A percentile compares a stretch with the other conserved stretches of the same genome.
phyloP scores from a whole-genome alignment of 208 protist species.

The Vickermania ingenoplastis region DNA sequence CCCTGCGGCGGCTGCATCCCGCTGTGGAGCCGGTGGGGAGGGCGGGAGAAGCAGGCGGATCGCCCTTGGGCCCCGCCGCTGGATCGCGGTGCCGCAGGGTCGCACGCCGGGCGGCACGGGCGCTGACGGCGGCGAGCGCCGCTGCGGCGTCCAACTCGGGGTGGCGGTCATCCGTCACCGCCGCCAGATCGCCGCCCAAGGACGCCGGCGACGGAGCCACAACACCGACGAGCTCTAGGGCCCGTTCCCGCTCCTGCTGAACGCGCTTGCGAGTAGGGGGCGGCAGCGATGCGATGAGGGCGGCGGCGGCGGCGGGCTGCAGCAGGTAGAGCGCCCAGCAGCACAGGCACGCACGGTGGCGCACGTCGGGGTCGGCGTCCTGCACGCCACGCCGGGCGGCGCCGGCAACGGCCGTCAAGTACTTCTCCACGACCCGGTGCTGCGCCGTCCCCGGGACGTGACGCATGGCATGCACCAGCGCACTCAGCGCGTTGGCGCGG shows the following conservation, averaged over 20 bases:
- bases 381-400: constrained; percentile 22
- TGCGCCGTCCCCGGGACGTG: constrained; percentile 21
- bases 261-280: constrained; percentile 15
- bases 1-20: no score
- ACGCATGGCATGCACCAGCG: constrained; percentile 28
- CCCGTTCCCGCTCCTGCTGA: constrained; percentile 4
- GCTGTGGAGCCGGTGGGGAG: no score
- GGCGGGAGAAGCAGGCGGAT: no score
- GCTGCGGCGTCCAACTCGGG: no score
- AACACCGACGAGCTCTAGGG: background rate
- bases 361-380: constrained; percentile 39
- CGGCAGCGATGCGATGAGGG: constrained; percentile 22
- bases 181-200: no score
- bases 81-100: no score
- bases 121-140: no score
- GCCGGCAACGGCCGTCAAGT: constrained; percentile 20
- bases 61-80: no score
- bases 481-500: constrained; percentile 25
- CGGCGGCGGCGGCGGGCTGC: constrained; percentile 25
- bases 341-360: constrained; percentile 20
- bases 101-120: no score
- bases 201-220: no score
- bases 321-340: constrained; percentile 34
- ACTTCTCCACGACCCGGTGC: constrained; percentile 21
- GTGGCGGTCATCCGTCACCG: no score